Base-by-base conservation (phyloP, 2,329 filamentous ascomycete species). In the Eutypa lata region DNA sequence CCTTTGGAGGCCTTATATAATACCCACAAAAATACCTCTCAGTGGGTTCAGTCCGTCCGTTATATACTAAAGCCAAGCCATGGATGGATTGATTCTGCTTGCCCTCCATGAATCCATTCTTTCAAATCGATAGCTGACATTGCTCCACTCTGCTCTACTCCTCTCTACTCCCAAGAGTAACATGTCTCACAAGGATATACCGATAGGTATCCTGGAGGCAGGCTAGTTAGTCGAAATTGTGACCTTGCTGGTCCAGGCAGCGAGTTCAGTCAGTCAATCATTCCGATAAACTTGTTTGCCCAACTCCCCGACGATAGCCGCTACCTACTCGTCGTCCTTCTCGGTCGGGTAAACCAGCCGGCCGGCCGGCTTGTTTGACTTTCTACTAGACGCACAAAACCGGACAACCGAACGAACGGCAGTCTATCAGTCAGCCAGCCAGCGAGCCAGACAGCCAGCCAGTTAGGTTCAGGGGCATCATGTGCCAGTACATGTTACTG, bases 401-500 rank as follows among this genome's bases (percentile, higher is more conserved):
- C 6, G n/a, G n/a, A n/a, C n/a, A 31, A 31, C 26, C 26, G 26
- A 10, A 10, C 26, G 26, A 10, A 31, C 26, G 26, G 26, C 10
- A 31, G 26, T 10, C 26, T 31, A 31, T 31, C 26, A 18, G 31
- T 35, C 31, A 35, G 31, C 31, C 14, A 14, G 14, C 31, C 31
- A 7, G 31, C 8, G 31, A 35, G 31, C 8, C 31, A 35, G 31
- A 14, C 31, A 7, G 31, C 31, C 14, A 7, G 31, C 8, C 31
- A 14, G 35, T 14, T 18, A 18, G 13, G 13, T 6, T 18, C 22
- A 11, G n/a, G 47, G 26, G 24, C 42, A 58, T 45, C 45, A 67
- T 67, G 65, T 67, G 65, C 47, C 55, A 56, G 31, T 67, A 65
- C 44, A 60, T 67, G 62, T 48, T 65, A 33, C 53, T 66, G 6